Evolutionary conservation across 2,329 filamentous ascomycete genomes (phyloP).

Genomic region (Coniochaeta ligniaria): DNA sequence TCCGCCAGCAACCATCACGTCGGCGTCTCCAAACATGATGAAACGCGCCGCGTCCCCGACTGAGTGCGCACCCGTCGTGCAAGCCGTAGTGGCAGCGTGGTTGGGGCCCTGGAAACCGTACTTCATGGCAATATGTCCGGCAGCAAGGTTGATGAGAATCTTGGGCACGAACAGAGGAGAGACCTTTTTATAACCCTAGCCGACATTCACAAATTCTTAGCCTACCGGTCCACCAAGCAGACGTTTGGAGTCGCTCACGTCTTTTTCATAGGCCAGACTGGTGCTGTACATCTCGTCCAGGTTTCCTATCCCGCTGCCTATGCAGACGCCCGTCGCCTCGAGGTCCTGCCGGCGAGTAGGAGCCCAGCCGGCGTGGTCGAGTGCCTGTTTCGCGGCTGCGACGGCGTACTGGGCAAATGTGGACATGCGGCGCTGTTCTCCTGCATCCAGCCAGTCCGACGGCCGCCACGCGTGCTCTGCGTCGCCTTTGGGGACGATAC

Average conservation of each 20-base stretch:
- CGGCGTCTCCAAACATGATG: slow-evolving; percentile 82
- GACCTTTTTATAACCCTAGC: slow-evolving; percentile 82
- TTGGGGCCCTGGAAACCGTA: slow-evolving; percentile 87
- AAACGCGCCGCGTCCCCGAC: slow-evolving; percentile 92
- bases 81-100: slow-evolving; percentile 88
- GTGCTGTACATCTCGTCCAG: slow-evolving; percentile 86
- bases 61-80: slow-evolving; percentile 91
- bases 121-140: slow-evolving; percentile 90
- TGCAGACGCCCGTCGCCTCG: slow-evolving; percentile 79
- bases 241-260: slow-evolving; percentile 41
- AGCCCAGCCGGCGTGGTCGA: slow-evolving; percentile 75
- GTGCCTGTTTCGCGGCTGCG: slow-evolving; percentile 77
- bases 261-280: slow-evolving; percentile 65
- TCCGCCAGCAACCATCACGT: slow-evolving; percentile 95
- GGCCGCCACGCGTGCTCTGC: slow-evolving; percentile 35
- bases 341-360: slow-evolving; percentile 52
- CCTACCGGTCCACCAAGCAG: slow-evolving; percentile 2
- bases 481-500: slow-evolving; percentile 60
- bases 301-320: slow-evolving; percentile 94
- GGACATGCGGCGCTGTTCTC: slow-evolving; percentile 73
- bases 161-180: slow-evolving; percentile 91
- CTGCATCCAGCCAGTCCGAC: slow-evolving; percentile 43
- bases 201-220: slow-evolving; percentile 6
- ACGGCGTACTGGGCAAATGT: slow-evolving; percentile 86
- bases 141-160: slow-evolving; percentile 88